phyloP scores from a whole-genome alignment of 2,329 filamentous ascomycete genomes.

The Penicillium digitatum region DNA sequence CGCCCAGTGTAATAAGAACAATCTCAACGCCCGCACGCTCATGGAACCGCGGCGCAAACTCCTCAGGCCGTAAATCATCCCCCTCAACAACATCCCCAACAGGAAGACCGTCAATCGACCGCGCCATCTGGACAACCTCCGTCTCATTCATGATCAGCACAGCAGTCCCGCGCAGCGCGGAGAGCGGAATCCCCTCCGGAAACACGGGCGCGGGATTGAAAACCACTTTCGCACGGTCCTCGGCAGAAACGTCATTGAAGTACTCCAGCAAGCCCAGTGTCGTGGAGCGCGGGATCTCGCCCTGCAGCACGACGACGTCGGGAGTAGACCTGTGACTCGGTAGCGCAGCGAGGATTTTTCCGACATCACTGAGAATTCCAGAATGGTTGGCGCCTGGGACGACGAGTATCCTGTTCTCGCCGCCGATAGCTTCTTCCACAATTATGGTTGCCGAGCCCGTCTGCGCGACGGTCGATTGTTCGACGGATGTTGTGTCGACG shows the following conservation, averaged over 20 bases:
- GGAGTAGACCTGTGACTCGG: not conserved
- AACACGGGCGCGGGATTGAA: conserved; percentile 81
- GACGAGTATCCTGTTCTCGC: conserved; percentile 67
- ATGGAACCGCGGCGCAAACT: conserved; percentile 18
- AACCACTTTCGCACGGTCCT: conserved; percentile 49
- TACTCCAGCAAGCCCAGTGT: conserved; percentile 16
- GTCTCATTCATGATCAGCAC: conserved; percentile 26
- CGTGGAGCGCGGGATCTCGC: conserved; percentile 20
- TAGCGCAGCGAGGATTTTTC: conserved; percentile 26
- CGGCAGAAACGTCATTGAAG: conserved; percentile 10
- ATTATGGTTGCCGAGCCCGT: conserved; percentile 60
- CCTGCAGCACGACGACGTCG: conserved; percentile 18
- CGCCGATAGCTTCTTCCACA: conserved; percentile 60
- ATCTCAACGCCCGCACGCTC: conserved; percentile 16
- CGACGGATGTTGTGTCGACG: conserved; percentile 54
- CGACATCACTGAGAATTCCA: conserved; percentile 30
- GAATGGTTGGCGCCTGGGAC: conserved; percentile 61
- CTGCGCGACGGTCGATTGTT: conserved; percentile 43
- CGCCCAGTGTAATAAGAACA: conserved; percentile 22
- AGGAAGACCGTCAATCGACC: conserved; percentile 16
- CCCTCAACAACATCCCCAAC: conserved; percentile 10
- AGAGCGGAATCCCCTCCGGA: conserved; percentile 58
- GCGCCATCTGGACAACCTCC: conserved; percentile 25
- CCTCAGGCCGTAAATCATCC: conserved; percentile 12
- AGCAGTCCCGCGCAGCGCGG: conserved; percentile 10